A percentile compares a stretch with the other conserved stretches of the same genome.
phyloP scores from a whole-genome alignment of 2,329 filamentous ascomycete genomes.

The Aspergillus chevalieri region DNA sequence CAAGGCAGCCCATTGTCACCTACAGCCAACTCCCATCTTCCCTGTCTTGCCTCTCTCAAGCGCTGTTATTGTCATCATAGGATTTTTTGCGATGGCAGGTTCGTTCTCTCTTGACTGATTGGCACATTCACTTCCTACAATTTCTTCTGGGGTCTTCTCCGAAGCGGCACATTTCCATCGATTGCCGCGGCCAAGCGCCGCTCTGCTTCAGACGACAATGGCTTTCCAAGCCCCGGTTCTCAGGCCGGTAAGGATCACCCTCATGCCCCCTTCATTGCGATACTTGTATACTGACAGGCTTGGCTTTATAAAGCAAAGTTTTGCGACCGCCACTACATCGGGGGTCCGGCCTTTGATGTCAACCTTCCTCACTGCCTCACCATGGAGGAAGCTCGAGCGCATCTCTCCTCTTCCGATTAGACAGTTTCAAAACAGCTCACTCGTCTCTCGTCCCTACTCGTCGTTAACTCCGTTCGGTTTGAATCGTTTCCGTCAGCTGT shows the following conservation, averaged over 20 bases:
- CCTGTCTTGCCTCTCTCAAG: no score
- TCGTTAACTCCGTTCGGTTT: conserved; percentile 25
- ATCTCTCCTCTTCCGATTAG: conserved; percentile 13
- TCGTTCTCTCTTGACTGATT: background rate
- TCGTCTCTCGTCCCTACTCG: conserved; percentile 27
- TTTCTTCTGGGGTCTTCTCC: background rate
- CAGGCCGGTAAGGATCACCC: conserved; percentile 39
- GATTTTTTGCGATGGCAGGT: conserved; percentile 18
- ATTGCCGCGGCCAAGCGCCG: conserved; percentile 34
- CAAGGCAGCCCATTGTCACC: no score
- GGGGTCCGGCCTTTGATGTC: conserved; percentile 42
- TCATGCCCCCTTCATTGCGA: background rate
- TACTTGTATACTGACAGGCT: background rate
- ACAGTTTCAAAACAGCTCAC: conserved; percentile 8
- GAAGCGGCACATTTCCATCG: conserved; percentile 12
- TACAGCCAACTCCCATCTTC: no score
- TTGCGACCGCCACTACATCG: conserved; percentile 34
- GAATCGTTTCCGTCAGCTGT: conserved; percentile 16
- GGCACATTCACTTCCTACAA: background rate
- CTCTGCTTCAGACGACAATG: conserved; percentile 38
- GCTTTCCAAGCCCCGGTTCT: conserved; percentile 46
- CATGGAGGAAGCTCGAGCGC: conserved; percentile 7
- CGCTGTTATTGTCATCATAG: background rate
- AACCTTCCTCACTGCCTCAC: conserved; percentile 8
- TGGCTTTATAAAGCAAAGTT: conserved; percentile 32